Percentiles rank a stretch among this genome's conserved stretches.
Conservation (phyloP, 768 basidiomycete species). For the Pisolithus tinctorius region DNA sequence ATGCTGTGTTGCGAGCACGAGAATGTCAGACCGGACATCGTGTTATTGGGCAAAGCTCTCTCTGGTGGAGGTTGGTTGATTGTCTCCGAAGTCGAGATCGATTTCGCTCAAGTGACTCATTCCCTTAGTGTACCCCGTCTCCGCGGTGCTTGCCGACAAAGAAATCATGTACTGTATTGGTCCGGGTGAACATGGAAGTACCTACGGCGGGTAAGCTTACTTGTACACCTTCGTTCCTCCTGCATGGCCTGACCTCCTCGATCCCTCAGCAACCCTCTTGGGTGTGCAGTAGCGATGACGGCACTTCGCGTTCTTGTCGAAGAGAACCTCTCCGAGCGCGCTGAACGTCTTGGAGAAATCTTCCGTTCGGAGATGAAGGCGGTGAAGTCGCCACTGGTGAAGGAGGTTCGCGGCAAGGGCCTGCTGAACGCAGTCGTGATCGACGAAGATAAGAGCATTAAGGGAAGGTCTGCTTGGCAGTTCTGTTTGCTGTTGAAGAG, state of each 20-base stretch:
- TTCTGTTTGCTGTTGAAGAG: slow-evolving; percentile 89
- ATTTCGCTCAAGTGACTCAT: slow-evolving; percentile 5
- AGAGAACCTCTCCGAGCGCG: slow-evolving; percentile 79
- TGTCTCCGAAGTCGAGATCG: neutral
- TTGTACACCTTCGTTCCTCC: slow-evolving; percentile 5
- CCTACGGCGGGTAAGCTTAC: slow-evolving; percentile 77
- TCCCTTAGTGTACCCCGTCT: slow-evolving; percentile 83
- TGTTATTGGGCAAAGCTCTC: slow-evolving; percentile 93
- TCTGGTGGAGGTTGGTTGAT: slow-evolving; percentile 77
- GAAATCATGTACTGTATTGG: slow-evolving; percentile 93
- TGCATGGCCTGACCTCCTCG: neutral
- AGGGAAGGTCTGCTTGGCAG: slow-evolving; percentile 90
- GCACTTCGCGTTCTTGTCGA: slow-evolving; percentile 87
- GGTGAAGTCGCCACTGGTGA: slow-evolving; percentile 63
- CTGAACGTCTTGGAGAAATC: slow-evolving; percentile 66
- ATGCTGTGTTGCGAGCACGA: slow-evolving; percentile 90
- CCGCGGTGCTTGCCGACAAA: slow-evolving; percentile 84
- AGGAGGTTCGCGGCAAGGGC: slow-evolving; percentile 78
- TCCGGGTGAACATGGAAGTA: slow-evolving; percentile 94
- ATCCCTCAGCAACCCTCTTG: slow-evolving; percentile 73
- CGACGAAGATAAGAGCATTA: slow-evolving; percentile 70
- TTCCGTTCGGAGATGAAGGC: slow-evolving; percentile 65
- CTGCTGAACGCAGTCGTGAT: slow-evolving; percentile 92
- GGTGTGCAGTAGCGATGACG: slow-evolving; percentile 92
- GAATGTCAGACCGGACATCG: slow-evolving; percentile 80